Base-by-base conservation (phyloP, 1,284 basidiomycete genomes). In the Cryptococcus sp. region DNA sequence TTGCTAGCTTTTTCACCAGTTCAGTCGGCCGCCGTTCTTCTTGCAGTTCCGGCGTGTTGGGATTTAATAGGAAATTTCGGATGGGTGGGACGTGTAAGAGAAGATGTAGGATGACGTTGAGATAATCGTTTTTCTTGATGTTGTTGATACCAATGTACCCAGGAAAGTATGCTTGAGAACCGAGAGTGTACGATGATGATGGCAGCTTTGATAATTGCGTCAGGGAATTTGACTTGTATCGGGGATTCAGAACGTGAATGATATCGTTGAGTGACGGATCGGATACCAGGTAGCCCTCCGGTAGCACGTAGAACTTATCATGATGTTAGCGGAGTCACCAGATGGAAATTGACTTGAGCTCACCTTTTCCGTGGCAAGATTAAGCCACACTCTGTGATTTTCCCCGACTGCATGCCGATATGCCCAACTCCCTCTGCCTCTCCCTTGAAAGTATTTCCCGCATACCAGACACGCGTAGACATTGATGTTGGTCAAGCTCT, bases 381-480 rank as follows among this genome's bases (percentile, higher is more conserved):
- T 94, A 71, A 99, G 91, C 82, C 93, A 99, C 50, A 99, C 96
- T 69, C 97, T 93, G 76, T 99, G 95, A 76, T 95, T 93, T 60
- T 97, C 93, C 69, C 96, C 91, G 65, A 99, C 96, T 40, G 93
- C 91, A 80, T 99, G 96, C 13, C 93, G 86, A 78, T 96, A 99
- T 25, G 96, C 96, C 75, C 93, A 94, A 52, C 92, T 94, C 46
- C 85, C 89, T 62, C 88, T 87, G 19, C 96, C 94, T 66, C 96
- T 84, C 5, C 96, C 96, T 82, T 99, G 96, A 72, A 97, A 99
- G 80, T 98, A 99, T 79, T 96, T 97, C 54, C 96, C 96, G 75
- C 93, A 97, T 13, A 99, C 93, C 48, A 99, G 86, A 74, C 96
- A 99, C 22, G 92, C 93, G 72, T 99, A 99, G 62, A 91, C 90